These are phyloP conservation scores for Metschnikowia rubicola DNA, from an alignment of 805 yeast genomes.

Conservation along the genomic window DNA sequence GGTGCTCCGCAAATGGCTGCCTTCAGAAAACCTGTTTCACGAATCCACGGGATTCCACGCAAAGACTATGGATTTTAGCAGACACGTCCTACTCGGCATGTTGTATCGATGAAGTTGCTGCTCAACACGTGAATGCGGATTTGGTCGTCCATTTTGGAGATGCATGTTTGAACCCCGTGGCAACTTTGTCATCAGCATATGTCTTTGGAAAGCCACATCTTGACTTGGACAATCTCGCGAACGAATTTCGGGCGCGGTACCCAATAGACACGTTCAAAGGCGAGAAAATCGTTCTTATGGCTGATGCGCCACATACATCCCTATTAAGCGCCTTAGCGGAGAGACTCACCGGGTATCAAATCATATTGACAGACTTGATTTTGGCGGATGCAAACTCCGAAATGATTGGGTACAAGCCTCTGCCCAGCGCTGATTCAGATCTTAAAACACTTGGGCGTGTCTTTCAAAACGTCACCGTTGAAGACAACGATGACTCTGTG, in stretches of 20 bases:
- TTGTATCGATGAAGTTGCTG: conserved; percentile 96
- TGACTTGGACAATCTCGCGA: conserved; percentile 38
- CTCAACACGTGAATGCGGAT: conserved; percentile 85
- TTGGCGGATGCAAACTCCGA: conserved; percentile 28
- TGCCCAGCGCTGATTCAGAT: neutral
- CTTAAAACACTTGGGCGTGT: conserved; percentile 18
- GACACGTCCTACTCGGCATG: conserved; percentile 95
- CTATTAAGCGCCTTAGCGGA: conserved; percentile 40
- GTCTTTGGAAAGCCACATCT: conserved; percentile 70
- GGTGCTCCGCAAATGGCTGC: neutral
- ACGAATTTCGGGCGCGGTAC: conserved; percentile 41
- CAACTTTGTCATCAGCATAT: conserved; percentile 69
- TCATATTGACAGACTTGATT: conserved; percentile 33
- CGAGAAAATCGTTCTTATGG: conserved; percentile 59
- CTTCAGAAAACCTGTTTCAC: neutral
- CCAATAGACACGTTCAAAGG: conserved; percentile 25
- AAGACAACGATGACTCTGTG: conserved; percentile 19
- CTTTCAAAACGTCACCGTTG: conserved; percentile 20
- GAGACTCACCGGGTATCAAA: conserved; percentile 23
- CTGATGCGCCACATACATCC: conserved; percentile 65
- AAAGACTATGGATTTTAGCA: conserved; percentile 76
- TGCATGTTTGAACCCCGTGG: conserved; percentile 82
- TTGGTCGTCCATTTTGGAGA: conserved; percentile 91
- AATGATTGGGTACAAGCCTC: conserved; percentile 42
- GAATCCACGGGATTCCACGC: conserved; percentile 7